Percentiles rank a stretch among this genome's conserved stretches.
phyloP scores from a whole-genome alignment of 2,329 filamentous ascomycete species.

The Purpureocillium lavendulum region DNA sequence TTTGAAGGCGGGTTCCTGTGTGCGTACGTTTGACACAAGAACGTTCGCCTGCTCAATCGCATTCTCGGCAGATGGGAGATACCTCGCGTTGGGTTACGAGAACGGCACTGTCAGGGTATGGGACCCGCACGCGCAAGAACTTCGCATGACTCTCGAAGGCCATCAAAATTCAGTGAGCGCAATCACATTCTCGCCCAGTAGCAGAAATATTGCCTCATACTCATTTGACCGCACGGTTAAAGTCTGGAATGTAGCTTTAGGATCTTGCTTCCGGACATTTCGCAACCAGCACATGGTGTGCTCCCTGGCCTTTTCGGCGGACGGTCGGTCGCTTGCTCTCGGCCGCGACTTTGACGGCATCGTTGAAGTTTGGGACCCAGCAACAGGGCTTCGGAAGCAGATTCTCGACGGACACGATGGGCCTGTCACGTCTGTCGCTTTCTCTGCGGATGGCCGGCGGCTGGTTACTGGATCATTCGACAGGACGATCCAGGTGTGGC shows the following conservation, averaged over 20 bases:
- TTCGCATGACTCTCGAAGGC: not conserved
- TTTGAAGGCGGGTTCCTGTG: too few relatives aligned
- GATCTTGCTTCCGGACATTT: not conserved
- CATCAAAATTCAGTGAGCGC: not conserved
- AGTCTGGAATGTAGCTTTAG: not conserved
- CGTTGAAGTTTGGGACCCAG: not conserved
- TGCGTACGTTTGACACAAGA: not conserved
- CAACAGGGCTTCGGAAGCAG: not conserved
- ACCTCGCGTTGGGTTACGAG: not conserved
- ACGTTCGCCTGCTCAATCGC: not conserved
- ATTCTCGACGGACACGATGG: not conserved
- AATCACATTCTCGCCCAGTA: not conserved
- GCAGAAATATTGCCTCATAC: not conserved
- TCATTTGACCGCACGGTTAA: not conserved
- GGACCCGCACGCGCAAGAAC: not conserved
- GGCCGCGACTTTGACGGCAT: not conserved
- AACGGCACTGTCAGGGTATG: not conserved
- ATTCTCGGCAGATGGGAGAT: not conserved
- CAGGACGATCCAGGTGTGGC: not conserved
- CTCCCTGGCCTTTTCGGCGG: not conserved
- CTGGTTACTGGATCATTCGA: not conserved
- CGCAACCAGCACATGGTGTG: not conserved
- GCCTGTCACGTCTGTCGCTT: not conserved
- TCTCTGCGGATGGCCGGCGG: not conserved
- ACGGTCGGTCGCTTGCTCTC: not conserved